These are phyloP conservation scores for Ulota crispa DNA, from an alignment of 225 moss, liverwort and hornwort genomes.

Conservation along the genomic window DNA sequence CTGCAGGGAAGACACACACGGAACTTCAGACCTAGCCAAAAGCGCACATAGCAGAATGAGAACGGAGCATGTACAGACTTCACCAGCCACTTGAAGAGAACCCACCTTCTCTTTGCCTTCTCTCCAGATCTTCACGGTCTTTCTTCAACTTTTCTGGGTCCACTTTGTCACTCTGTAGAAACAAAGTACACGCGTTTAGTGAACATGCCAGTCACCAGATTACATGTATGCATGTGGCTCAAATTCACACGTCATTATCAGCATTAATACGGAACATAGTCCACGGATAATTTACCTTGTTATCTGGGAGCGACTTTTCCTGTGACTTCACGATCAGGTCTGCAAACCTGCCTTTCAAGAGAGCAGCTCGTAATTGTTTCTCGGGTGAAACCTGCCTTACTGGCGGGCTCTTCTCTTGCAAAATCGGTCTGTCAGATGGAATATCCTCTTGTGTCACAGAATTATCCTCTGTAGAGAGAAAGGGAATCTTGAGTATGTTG, in stretches of 20 bases:
- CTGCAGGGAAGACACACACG: slow-evolving; percentile 26
- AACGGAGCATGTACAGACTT: background rate
- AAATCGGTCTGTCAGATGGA: slow-evolving; percentile 16
- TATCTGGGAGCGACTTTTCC: slow-evolving; percentile 83
- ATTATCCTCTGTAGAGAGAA: slow-evolving; percentile 43
- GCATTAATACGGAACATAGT: background rate
- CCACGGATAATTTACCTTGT: slow-evolving; percentile 54
- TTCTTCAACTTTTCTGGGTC: slow-evolving; percentile 78
- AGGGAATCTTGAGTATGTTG: background rate
- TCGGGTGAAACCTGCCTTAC: slow-evolving; percentile 90
- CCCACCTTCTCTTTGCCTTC: slow-evolving; percentile 76
- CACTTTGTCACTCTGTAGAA: slow-evolving; percentile 73
- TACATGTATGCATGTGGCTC: background rate
- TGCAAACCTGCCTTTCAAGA: slow-evolving; percentile 93
- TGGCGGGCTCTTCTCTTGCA: slow-evolving; percentile 47
- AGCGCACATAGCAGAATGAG: background rate
- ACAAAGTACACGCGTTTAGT: background rate
- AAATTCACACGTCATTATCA: background rate
- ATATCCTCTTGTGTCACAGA: slow-evolving; percentile 29
- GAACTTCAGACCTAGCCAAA: fast-evolving
- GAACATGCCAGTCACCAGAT: fast-evolving
- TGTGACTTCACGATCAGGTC: slow-evolving; percentile 92
- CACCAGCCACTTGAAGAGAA: background rate
- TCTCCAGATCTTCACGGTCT: slow-evolving; percentile 85
- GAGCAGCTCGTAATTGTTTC: slow-evolving; percentile 81